Percentiles rank a stretch among this genome's conserved stretches.
These are phyloP conservation scores for Camelina sativa DNA, from an alignment of 345 rosid genomes.

Conservation along the genomic window DNA sequence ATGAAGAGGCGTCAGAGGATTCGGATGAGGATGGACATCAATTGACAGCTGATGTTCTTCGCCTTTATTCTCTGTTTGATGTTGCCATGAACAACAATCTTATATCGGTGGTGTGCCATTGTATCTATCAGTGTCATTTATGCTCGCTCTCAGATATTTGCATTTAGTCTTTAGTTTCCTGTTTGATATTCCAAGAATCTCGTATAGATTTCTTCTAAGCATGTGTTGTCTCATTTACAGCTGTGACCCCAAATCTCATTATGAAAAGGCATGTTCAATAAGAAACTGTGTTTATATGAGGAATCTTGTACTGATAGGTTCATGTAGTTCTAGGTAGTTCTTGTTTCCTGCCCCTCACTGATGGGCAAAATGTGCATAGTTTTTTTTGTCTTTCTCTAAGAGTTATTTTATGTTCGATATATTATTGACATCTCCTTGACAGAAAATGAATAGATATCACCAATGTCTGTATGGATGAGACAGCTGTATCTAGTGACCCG, in stretches of 20 bases:
- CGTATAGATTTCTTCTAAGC: slow-evolving; percentile 15
- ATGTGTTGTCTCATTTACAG: slow-evolving; percentile 17
- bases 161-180: slow-evolving; percentile 20
- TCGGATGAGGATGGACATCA: slow-evolving; percentile 63
- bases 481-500: slow-evolving; percentile 97
- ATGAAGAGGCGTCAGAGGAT: slow-evolving; percentile 66
- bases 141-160: background rate
- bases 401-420: slow-evolving; percentile 9
- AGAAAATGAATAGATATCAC: slow-evolving; percentile 73
- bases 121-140: slow-evolving; percentile 62
- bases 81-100: slow-evolving; percentile 85
- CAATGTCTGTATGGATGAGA: slow-evolving; percentile 97
- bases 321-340: slow-evolving; percentile 19
- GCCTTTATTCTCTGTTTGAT: slow-evolving; percentile 87
- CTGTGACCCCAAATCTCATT: slow-evolving; percentile 1
- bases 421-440: slow-evolving; percentile 53
- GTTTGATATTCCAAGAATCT: slow-evolving; percentile 14
- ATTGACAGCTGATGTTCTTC: slow-evolving; percentile 71
- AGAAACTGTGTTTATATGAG: slow-evolving; percentile 11
- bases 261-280: slow-evolving; percentile 12
- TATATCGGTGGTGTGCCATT: slow-evolving; percentile 84
- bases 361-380: slow-evolving; percentile 5
- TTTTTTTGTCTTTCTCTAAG: slow-evolving; percentile 17
- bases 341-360: slow-evolving; percentile 1
- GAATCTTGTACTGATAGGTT: background rate